Conservation (phyloP, 2,329 filamentous ascomycete genomes). For the Tolypocladium cylindrosporum region DNA sequence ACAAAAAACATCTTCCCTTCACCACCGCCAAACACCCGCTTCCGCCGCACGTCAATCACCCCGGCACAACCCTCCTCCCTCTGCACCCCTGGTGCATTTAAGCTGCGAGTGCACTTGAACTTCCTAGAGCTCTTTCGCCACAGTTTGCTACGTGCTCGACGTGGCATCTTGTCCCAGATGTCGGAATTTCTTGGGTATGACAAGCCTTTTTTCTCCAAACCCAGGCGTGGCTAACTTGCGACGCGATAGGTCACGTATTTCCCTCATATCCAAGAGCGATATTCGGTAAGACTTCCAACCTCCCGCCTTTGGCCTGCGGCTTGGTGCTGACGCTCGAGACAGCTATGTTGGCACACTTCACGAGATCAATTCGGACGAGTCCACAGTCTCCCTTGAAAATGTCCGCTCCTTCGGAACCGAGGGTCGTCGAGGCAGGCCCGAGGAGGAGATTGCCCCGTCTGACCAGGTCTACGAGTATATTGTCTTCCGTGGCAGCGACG, state of each 20-base stretch:
- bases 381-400: conserved; percentile 94
- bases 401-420: conserved; percentile 92
- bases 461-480: conserved; percentile 96
- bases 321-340: conserved; percentile 22
- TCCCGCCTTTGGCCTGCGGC: conserved; percentile 2
- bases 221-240: not conserved
- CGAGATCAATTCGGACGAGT: conserved; percentile 95
- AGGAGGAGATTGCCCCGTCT: conserved; percentile 74
- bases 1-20: conserved; percentile 13
- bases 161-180: conserved; percentile 33
- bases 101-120: conserved; percentile 9
- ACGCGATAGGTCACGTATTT: conserved; percentile 67
- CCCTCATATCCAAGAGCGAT: conserved; percentile 93
- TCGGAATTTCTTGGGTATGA: conserved; percentile 52
- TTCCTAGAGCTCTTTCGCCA: conserved; percentile 9
- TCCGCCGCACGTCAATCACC: not conserved
- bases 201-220: not conserved
- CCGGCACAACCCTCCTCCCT: not conserved
- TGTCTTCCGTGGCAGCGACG: conserved; percentile 94
- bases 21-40: not conserved
- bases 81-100: not conserved
- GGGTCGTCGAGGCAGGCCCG: conserved; percentile 67
- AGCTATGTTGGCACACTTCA: conserved; percentile 95
- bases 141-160: conserved; percentile 30
- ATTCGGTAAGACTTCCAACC: conserved; percentile 60